A percentile compares a stretch with the other conserved stretches of the same genome.
These are phyloP conservation scores for Calonectria pteridis DNA, from an alignment of 2,329 filamentous ascomycete genomes.

Conservation along the genomic window DNA sequence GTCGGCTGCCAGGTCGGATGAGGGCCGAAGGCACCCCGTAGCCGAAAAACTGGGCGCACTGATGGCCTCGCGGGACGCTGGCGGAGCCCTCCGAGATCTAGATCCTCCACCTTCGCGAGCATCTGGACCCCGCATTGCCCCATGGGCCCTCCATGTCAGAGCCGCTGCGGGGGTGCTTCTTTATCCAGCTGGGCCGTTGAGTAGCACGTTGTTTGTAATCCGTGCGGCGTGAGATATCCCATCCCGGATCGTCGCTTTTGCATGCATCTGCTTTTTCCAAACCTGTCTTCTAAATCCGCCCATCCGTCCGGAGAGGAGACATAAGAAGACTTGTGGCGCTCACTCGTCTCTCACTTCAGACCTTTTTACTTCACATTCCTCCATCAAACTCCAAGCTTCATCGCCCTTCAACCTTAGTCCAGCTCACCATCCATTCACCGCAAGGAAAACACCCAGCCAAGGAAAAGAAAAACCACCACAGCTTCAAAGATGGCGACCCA, in stretches of 20 bases:
- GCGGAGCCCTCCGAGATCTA: conserved; percentile 3
- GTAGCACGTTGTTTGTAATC: conserved; percentile 21
- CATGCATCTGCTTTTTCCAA: neutral
- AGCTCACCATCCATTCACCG: neutral
- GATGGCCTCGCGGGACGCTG: neutral
- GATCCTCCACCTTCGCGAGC: neutral
- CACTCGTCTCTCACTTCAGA: neutral
- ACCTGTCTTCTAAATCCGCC: conserved; percentile 16
- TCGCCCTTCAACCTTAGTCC: neutral
- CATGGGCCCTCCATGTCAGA: conserved; percentile 13
- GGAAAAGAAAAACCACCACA: neutral
- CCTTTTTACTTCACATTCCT: neutral
- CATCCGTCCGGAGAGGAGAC: conserved; percentile 5
- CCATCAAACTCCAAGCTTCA: neutral
- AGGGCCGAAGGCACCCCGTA: conserved; percentile 12
- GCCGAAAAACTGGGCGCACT: neutral
- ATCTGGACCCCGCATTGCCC: conserved; percentile 17
- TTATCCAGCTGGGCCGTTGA: conserved; percentile 10
- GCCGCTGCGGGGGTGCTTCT: conserved; percentile 18
- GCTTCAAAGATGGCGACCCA: conserved; percentile 53
- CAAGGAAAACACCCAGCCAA: no score
- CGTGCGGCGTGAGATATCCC: neutral
- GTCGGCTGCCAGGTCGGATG: conserved; percentile 13
- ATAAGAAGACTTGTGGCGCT: conserved; percentile 18
- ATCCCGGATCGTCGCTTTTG: conserved; percentile 16